phyloP scores from a whole-genome alignment of 2,329 filamentous ascomycete species.

The Beauveria sp. region DNA sequence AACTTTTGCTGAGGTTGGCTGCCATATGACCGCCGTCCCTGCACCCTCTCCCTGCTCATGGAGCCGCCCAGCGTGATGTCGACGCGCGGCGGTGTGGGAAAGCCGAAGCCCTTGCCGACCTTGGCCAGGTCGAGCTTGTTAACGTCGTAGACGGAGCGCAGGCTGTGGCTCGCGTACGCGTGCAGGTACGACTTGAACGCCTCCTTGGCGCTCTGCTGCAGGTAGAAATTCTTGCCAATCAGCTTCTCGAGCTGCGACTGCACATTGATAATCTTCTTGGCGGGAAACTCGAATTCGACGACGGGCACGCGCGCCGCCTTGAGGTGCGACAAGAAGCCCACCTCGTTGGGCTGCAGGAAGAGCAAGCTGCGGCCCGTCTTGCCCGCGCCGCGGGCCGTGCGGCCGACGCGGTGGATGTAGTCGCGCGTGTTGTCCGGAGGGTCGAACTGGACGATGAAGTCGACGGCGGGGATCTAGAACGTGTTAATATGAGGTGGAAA shows the following conservation, averaged over 20 bases:
- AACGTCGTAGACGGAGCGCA: conserved; percentile 61
- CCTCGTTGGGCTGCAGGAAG: conserved; percentile 86
- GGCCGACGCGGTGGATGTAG: conserved; percentile 93
- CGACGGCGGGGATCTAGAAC: conserved; percentile 73
- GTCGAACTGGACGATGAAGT: conserved; percentile 96
- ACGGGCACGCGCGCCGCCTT: conserved; percentile 89
- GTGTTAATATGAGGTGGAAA: background rate
- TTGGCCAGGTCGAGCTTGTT: conserved; percentile 77
- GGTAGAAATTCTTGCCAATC: conserved; percentile 91
- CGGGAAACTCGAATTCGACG: conserved; percentile 91
- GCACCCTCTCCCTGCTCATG: conserved; percentile 61
- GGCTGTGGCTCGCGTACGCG: conserved; percentile 74
- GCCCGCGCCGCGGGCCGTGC: conserved; percentile 79
- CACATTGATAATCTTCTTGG: conserved; percentile 85
- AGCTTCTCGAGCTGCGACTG: conserved; percentile 90
- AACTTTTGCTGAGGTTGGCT: conserved; percentile 62
- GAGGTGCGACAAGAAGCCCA: conserved; percentile 85
- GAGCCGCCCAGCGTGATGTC: conserved; percentile 79
- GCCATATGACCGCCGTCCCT: conserved; percentile 63
- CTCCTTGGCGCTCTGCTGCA: conserved; percentile 77
- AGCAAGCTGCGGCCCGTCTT: conserved; percentile 82
- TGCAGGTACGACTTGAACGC: conserved; percentile 87
- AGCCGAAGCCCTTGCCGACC: conserved; percentile 78
- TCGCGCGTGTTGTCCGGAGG: conserved; percentile 84
- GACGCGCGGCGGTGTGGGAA: conserved; percentile 69